Evolutionary conservation across 2,329 filamentous ascomycete species (phyloP).

Genomic region (Endocalyx cinctus): DNA sequence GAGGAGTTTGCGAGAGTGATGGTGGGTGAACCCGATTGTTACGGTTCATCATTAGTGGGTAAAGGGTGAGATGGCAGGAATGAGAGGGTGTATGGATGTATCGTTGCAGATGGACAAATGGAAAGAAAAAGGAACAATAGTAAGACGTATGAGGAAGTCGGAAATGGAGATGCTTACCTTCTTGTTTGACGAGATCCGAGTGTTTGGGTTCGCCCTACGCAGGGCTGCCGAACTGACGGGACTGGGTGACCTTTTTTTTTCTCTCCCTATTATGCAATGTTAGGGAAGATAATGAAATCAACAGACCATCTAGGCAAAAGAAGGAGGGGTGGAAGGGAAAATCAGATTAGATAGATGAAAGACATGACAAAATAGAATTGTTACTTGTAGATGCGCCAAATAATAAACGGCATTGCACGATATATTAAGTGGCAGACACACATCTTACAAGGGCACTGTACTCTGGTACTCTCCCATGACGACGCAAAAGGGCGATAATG

Average conservation of each 20-base stretch:
- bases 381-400: constrained; percentile 3
- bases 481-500: constrained; percentile 13
- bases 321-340: constrained; percentile 8
- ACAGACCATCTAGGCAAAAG: constrained; percentile 6
- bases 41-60: constrained; percentile 22
- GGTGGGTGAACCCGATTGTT: constrained; percentile 27
- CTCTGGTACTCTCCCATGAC: constrained; percentile 12
- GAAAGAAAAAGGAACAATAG: constrained; percentile 17
- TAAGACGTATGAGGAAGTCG: constrained; percentile 14
- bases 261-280: constrained; percentile 3
- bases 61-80: constrained; percentile 18
- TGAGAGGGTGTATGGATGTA: constrained; percentile 28
- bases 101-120: constrained; percentile 30
- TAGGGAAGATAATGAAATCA: constrained; percentile 3
- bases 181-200: constrained; percentile 25
- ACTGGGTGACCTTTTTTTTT: constrained; percentile 17
- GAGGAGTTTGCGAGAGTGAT: constrained; percentile 27
- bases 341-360: constrained; percentile 5
- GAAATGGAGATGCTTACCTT: constrained; percentile 23
- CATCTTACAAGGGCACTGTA: constrained; percentile 5
- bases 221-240: constrained; percentile 24
- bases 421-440: background rate
- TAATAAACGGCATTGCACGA: too few species aligned
- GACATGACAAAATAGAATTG: constrained; percentile 1
- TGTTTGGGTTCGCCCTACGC: constrained; percentile 25